phyloP scores from a whole-genome alignment of 2,329 filamentous ascomycete genomes.

The Aaosphaeria pasadenensis region DNA sequence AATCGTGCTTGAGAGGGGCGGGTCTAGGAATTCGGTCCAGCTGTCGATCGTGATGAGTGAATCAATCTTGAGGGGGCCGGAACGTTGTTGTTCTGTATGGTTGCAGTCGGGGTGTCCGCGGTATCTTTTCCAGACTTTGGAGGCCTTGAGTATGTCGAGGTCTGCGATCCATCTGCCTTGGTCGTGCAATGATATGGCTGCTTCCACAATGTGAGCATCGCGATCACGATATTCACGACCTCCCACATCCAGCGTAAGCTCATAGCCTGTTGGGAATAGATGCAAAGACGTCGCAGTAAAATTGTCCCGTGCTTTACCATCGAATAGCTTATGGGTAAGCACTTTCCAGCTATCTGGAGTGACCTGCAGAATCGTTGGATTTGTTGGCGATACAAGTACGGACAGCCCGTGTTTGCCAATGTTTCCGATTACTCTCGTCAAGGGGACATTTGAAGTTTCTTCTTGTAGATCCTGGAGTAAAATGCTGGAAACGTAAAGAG shows the following conservation, averaged over 20 bases:
- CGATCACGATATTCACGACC: neutral
- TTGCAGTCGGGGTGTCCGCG: neutral
- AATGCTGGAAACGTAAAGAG: neutral
- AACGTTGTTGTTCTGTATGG: neutral
- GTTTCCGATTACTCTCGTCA: neutral
- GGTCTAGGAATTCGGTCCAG: slow-evolving; percentile 6
- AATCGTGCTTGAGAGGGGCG: neutral
- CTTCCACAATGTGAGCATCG: neutral
- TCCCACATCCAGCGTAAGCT: neutral
- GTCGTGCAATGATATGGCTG: neutral
- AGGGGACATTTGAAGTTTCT: neutral
- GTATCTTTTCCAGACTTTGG: neutral
- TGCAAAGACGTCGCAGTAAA: neutral
- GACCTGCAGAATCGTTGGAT: neutral
- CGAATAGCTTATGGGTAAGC: neutral
- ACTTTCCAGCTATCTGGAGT: neutral
- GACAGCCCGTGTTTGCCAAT: neutral
- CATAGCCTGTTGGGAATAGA: neutral
- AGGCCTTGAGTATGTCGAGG: neutral
- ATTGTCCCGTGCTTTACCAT: neutral
- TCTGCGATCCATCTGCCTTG: neutral
- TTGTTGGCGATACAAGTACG: neutral
- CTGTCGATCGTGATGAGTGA: neutral
- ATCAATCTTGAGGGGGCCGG: neutral
- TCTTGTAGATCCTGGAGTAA: neutral